Evolutionary conservation across 1,139 yeast genomes (phyloP), one percentile per base, ranked within the genome.

Genomic region (Scheffersomyces segobiensis): DNA sequence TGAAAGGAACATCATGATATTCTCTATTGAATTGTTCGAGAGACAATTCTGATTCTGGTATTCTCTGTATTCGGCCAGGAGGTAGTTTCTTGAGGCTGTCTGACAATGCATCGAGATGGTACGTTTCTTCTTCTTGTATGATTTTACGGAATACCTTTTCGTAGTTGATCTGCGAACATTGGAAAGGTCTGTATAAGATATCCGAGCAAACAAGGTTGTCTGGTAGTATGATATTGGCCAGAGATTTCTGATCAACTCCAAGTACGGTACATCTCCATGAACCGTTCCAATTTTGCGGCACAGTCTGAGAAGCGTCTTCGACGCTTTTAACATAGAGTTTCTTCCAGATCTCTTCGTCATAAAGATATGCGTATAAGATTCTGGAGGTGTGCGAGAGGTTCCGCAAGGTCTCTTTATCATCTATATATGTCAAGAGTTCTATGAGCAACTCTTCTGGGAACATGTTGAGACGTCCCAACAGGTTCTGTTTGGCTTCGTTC

Each of bases 341-440:
- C 67, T 88, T 88, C 97, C 97, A 91, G 22, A 88, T 64, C 59
- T 91, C 97, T 65, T 91, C 97, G 66, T 86, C 89, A 70, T 85
- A 87, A 18, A 85, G 67, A 67, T 83, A 88, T 1, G 93, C 96
- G 72, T 88, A 91, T 67, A 88, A 72, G n/a, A 86, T 79, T 61
- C 88, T 80, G 6, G 95, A 90, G 1, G 86, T 74, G 58, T 82
- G 85, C 46, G 89, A 81, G 32, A 90, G 66, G 50, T 73, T 76
- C 56, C 79, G 70, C 57, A 91, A 73, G 46, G 85, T 83, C 0
- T 63, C 59, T 0, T 84, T 76, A 53, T 79, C 78, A 18, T 78
- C 76, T 1, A 90, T 64, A 56, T 76, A 81, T 0, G 78, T 67
- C 2, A 87, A 63, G 3, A 88, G 64, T 6, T 77, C 77, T 69